These are phyloP conservation scores for Pichia occidentalis DNA, from an alignment of 805 yeast species.

Conservation along the genomic window DNA sequence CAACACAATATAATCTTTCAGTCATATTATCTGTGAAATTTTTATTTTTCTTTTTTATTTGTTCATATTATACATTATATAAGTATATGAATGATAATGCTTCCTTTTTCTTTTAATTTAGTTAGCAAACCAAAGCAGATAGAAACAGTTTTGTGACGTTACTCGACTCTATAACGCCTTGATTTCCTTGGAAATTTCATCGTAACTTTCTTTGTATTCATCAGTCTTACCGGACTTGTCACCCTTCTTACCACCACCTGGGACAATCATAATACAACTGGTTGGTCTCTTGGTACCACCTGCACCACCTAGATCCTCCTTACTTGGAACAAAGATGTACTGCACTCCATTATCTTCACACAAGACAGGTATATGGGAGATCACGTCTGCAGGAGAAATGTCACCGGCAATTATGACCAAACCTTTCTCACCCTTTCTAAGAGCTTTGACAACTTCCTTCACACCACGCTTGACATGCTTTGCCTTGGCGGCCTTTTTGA, in stretches of 20 bases:
- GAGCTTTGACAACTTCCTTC: constrained; percentile 95
- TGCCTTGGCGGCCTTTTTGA: constrained; percentile 96
- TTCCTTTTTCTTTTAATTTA: too few species aligned
- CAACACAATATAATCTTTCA: too few species aligned
- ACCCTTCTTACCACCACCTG: constrained; percentile 77
- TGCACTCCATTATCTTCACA: constrained; percentile 95
- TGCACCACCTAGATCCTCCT: constrained; percentile 97
- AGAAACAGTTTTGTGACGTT: too few species aligned
- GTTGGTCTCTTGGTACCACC: constrained; percentile 99
- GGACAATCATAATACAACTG: constrained; percentile 93
- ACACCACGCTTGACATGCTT: constrained; percentile 98
- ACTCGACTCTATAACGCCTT: constrained; percentile 35
- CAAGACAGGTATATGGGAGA: constrained; percentile 93
- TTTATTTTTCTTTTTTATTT: not conserved
- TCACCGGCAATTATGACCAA: constrained; percentile 96
- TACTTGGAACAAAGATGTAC: constrained; percentile 88
- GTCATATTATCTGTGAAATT: not conserved
- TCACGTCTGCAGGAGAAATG: constrained; percentile 94
- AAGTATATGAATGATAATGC: not conserved
- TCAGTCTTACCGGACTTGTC: constrained; percentile 63
- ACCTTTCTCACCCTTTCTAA: constrained; percentile 97
- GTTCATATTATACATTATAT: constrained; percentile 3
- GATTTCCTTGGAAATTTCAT: constrained; percentile 92
- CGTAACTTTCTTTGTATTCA: constrained; percentile 87
- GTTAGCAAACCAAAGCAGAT: too few species aligned